Base-by-base conservation (phyloP, 768 basidiomycete genomes). In the Leccinellum albellum region DNA sequence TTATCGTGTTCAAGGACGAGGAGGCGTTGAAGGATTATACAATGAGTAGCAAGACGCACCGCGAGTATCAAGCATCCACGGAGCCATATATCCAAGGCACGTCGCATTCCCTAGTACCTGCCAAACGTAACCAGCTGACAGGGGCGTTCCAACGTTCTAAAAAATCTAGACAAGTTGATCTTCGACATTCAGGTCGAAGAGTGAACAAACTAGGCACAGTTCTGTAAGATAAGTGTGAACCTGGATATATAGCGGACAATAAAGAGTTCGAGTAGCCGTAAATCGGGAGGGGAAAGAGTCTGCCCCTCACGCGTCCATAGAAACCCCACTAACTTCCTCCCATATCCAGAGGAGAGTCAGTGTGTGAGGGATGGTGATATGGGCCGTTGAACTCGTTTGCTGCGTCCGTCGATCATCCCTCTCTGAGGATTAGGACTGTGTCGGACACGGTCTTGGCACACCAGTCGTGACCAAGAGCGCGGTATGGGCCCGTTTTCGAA, bases 31-130 rank as follows among this genome's bases (percentile, higher is more conserved):
- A 40, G n/a, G n/a, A 40, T 9, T 20, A 20, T 10, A 40, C 2
- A 40, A n/a, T 4, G n/a, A 40, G 4, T 4, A 40, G 10, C n/a
- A 40, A 40, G 49, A 58, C 60, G 15, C 64, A 66, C 44, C 32
- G 4, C 2, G 60, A 57, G 14, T 61, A 56, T 35, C 59, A 56
- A 28, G 35, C 17, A 23, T 40, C 32, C 10, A 29, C 9, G 9
- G n/a, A 37, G n/a, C n/a, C 37, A 46, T 61, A 53, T 24, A 14
- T 68, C 29, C 35, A 70, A 60, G 66, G 70, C 68, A 21, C 3
- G 58, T 53, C 12, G 17, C 17, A 26, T 20, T 13, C 14, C 17
- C 3, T 40, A n/a, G n/a, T n/a, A 20, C n/a, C n/a, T 40, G n/a
- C 17, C 37, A 40, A n/a, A 9, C 10, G 37, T 20, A n/a, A 10